A percentile compares a stretch with the other conserved stretches of the same genome.
These are phyloP conservation scores for Nothophaeocryptopus gaeumannii DNA, from an alignment of 2,329 filamentous ascomycete genomes.

Conservation along the genomic window DNA sequence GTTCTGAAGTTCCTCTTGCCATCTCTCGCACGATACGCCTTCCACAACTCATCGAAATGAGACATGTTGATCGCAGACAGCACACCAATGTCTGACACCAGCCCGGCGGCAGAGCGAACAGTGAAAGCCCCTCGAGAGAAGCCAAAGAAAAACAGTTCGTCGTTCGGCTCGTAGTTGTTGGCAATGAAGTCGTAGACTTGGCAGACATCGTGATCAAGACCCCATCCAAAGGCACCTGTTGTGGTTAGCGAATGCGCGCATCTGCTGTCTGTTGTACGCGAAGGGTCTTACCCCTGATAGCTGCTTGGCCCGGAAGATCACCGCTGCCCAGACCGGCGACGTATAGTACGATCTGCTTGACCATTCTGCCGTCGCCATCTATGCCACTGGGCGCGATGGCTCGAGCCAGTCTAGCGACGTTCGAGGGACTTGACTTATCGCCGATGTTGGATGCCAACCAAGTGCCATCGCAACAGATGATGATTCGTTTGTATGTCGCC, in stretches of 20 bases:
- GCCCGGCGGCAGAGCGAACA: constrained; percentile 16
- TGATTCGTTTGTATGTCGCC: constrained; percentile 13
- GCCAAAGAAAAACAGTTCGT: constrained; percentile 45
- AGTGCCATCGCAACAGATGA: constrained; percentile 16
- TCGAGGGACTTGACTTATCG: constrained; percentile 42
- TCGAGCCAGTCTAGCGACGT: constrained; percentile 45
- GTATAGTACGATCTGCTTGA: constrained; percentile 50
- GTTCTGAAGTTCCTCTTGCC: constrained; percentile 6
- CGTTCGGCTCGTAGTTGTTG: constrained; percentile 50
- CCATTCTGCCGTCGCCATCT: constrained; percentile 31
- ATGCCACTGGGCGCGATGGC: constrained; percentile 45
- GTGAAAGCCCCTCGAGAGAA: constrained; percentile 44
- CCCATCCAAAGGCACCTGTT: constrained; percentile 23
- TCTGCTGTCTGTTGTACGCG: neutral
- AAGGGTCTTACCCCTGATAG: constrained; percentile 9
- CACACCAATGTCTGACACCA: constrained; percentile 16
- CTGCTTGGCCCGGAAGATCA: constrained; percentile 26
- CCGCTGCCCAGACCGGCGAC: constrained; percentile 46
- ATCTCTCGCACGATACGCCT: constrained; percentile 6
- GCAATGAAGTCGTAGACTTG: constrained; percentile 48
- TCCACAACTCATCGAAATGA: constrained; percentile 15
- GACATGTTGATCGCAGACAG: constrained; percentile 15
- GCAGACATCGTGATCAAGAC: constrained; percentile 43
- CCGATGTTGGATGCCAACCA: constrained; percentile 44
- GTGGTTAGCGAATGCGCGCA: neutral